A percentile compares a stretch with the other conserved stretches of the same genome.
phyloP scores from a whole-genome alignment of 768 basidiomycete species.

The Auriscalpium vulgare region DNA sequence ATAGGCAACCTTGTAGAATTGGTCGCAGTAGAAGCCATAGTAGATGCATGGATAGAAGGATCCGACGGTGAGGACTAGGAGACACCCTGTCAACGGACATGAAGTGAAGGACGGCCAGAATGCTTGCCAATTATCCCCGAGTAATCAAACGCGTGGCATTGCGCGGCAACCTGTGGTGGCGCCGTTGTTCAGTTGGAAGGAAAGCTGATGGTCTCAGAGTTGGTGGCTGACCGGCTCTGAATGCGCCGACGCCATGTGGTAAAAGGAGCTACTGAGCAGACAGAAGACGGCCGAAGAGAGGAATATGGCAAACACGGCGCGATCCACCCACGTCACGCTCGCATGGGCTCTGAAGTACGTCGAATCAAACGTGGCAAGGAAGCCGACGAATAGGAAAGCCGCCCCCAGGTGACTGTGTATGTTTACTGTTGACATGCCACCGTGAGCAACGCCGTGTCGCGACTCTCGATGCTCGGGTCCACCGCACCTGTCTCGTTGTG shows the following conservation, averaged over 20 bases:
- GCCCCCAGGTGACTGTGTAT: slow-evolving; percentile 79
- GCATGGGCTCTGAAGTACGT: slow-evolving; percentile 44
- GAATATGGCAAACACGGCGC: slow-evolving; percentile 54
- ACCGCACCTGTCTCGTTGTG: slow-evolving; percentile 70
- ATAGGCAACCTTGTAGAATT: slow-evolving; percentile 45
- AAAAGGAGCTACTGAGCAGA: slow-evolving; percentile 61
- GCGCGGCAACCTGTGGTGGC: slow-evolving; percentile 40
- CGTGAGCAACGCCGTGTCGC: slow-evolving; percentile 11
- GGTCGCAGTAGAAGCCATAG: slow-evolving; percentile 71
- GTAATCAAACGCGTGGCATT: slow-evolving; percentile 66
- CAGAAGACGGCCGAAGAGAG: slow-evolving; percentile 67
- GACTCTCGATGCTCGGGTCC: background rate
- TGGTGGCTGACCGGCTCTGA: slow-evolving; percentile 48
- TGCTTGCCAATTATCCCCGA: slow-evolving; percentile 64
- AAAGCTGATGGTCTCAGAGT: background rate
- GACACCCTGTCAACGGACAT: background rate
- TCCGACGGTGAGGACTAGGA: slow-evolving; percentile 57
- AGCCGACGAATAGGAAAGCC: slow-evolving; percentile 49
- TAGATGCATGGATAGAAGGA: slow-evolving; percentile 73
- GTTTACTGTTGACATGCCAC: slow-evolving; percentile 47
- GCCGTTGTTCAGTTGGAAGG: background rate
- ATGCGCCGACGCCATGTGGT: slow-evolving; percentile 68
- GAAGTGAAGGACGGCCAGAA: slow-evolving; percentile 1
- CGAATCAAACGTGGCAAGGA: slow-evolving; percentile 46
- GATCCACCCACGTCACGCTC: slow-evolving; percentile 53